phyloP scores from a whole-genome alignment of 176 grass and related monocot genomes.

The Oropetium thomaeum region DNA sequence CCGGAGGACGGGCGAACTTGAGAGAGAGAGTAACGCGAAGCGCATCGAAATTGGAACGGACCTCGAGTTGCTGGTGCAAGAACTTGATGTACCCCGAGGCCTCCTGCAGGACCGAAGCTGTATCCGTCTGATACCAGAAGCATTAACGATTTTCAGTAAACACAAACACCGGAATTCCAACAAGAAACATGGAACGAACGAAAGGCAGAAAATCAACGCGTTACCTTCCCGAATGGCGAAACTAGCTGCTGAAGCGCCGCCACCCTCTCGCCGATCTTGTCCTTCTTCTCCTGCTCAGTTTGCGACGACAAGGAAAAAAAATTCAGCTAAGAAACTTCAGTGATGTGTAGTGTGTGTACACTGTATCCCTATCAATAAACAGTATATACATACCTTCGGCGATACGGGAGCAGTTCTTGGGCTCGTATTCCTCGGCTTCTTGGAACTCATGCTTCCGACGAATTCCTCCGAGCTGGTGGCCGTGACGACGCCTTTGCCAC shows the following conservation, averaged over 20 bases:
- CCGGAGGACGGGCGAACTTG: neutral
- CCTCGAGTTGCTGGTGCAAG: conserved; percentile 93
- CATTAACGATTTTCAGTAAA: neutral
- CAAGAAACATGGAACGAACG: neutral
- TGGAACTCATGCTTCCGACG: conserved; percentile 45
- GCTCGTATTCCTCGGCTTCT: conserved; percentile 58
- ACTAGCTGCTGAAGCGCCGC: conserved; percentile 83
- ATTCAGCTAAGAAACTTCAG: neutral
- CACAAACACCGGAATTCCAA: neutral
- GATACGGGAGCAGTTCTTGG: conserved; percentile 35
- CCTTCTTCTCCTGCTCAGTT: conserved; percentile 87
- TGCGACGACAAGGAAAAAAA: neutral
- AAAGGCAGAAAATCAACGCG: neutral
- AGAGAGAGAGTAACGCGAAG: neutral
- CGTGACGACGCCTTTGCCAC: conserved; percentile 24
- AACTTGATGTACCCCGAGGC: conserved; percentile 91
- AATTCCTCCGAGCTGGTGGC: conserved; percentile 34
- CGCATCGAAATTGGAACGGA: neutral
- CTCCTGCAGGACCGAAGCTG: conserved; percentile 89
- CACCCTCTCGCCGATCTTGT: conserved; percentile 83
- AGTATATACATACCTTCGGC: conserved; percentile 34
- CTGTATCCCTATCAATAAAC: neutral
- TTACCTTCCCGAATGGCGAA: conserved; percentile 91
- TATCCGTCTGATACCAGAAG: conserved; percentile 70
- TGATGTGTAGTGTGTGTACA: too few species aligned